Conservation (phyloP, 2,329 filamentous ascomycete species). For the Cytospora leucostoma region DNA sequence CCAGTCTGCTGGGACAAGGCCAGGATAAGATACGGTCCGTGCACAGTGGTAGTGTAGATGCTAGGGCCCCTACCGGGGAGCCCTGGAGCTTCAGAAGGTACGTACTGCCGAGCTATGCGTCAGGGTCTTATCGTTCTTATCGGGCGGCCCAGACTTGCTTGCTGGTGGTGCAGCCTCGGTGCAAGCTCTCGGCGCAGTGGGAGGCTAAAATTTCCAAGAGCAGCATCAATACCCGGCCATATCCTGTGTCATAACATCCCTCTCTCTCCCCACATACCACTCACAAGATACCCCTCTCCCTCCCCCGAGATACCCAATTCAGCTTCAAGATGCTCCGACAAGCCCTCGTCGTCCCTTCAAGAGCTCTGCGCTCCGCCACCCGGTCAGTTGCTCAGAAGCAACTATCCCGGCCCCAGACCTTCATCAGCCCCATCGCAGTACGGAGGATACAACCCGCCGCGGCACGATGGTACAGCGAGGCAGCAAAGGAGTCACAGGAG, state of each 20-base stretch:
- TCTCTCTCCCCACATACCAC: slow-evolving; percentile 15
- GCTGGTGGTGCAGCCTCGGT: slow-evolving; percentile 12
- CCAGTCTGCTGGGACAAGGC: background rate
- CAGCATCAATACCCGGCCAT: background rate
- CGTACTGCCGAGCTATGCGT: background rate
- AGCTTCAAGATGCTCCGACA: slow-evolving; percentile 48
- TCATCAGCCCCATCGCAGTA: slow-evolving; percentile 38
- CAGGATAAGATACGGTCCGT: background rate
- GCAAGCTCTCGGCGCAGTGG: slow-evolving; percentile 5
- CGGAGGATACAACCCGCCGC: slow-evolving; percentile 40
- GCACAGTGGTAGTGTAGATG: background rate
- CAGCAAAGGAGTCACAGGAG: slow-evolving; percentile 35
- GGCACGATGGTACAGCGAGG: slow-evolving; percentile 50
- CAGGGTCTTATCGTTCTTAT: slow-evolving; percentile 24
- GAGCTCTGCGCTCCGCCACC: slow-evolving; percentile 46
- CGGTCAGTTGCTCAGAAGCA: slow-evolving; percentile 40
- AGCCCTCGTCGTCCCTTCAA: slow-evolving; percentile 45
- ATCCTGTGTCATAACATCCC: slow-evolving; percentile 29
- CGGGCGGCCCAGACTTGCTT: slow-evolving; percentile 10
- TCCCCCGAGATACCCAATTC: background rate
- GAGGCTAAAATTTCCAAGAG: slow-evolving; percentile 23
- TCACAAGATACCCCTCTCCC: background rate
- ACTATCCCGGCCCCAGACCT: slow-evolving; percentile 42
- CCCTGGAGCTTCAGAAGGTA: background rate
- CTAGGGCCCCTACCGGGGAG: background rate